Base-by-base conservation (phyloP, 495 filamentous ascomycete genomes). In the Cudoniella acicularis region DNA sequence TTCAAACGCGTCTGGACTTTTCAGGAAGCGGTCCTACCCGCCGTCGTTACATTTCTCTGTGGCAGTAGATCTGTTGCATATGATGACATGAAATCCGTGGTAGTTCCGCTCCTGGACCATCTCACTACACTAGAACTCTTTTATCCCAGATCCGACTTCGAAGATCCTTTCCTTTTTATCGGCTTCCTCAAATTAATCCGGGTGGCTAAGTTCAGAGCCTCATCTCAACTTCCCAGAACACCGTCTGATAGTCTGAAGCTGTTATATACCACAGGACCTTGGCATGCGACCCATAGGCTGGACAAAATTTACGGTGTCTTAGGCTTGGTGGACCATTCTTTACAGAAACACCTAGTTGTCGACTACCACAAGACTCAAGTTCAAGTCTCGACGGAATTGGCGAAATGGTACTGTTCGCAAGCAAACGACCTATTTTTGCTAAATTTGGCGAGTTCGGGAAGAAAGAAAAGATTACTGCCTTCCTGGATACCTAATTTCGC, bases 1-100 rank as follows among this genome's bases (percentile, higher is more conserved):
- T 56, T 56, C 40, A 47, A 10, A 47, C 53, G 53, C 3, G 40
- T 56, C 2, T 56, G 53, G 53, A 56, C 53, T 2, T 56, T 56
- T 17, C 53, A 56, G 47, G 53, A 56, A 17, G 2, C 18, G 1
- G 22, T 56, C 10, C 53, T 56, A 8, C 40, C 53, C 10, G 20
- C 2, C 24, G 13, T 17, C 45, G 52, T 55, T 18, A 9, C 23
- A 2, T 24, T 55, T 46, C 30, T 55, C 6, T 55, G 52, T 30
- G 52, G 52, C 13, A 23, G 13, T 16, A 55, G 45, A 55, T 18
- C 41, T 3, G 6, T 55, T 3, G 17, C 30, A 11, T 55, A 22
- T 27, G 17, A 4, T 4, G 52, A 55, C 11, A 56, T 56, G 17
- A 21, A 23, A 11, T 10, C 40, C 1, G 4, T 56, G 10, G 53